Base-by-base conservation (phyloP, 768 basidiomycete species). In the Tricholoma furcatifolium region DNA sequence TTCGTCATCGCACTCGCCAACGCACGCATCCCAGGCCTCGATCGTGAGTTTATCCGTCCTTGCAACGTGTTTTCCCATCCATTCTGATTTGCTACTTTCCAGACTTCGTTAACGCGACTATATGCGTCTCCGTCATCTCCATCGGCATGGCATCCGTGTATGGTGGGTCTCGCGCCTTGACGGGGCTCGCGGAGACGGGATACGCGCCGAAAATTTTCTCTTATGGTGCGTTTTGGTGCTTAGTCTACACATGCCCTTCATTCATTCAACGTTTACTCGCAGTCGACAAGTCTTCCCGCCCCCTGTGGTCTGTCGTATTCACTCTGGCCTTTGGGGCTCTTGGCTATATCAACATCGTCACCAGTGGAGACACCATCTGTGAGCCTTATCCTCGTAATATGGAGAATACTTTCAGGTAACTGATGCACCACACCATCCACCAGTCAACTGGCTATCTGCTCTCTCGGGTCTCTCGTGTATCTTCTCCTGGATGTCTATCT, bases 281-380 rank as follows among this genome's bases (percentile, higher is more conserved):
- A 70, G 74, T 78, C 55, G 75, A 76, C 63, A 78, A 78, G 56
- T 75, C 75, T 10, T n/a, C n/a, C n/a, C n/a, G n/a, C n/a, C n/a
- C n/a, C n/a, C n/a, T n/a, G n/a, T n/a, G n/a, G n/a, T n/a, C 74
- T 12, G 68, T 78, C 9, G 50, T 74, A 20, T 65, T 63, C 21
- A 67, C 72, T 43, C 57, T 78, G 40, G 40, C 57, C 12, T 76
- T 70, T 38, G 74, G 68, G 31, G 70, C 72, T 15, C 64, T 78
- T 12, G 76, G 67, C 9, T 76, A 76, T 54, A 59, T 74, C 60
- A 75, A 76, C 50, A 62, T 71, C n/a, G 60, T 50, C 7, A 61
- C 66, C 34, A 64, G 65, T n/a, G 73, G 76, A 27, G 66, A 65
- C 17, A 62, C 56, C 14, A 71, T 76, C 56, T 77, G 74, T 77